Evolutionary conservation across 1,139 yeast species (phyloP).

Genomic region (Saccharomyces hybrid): DNA sequence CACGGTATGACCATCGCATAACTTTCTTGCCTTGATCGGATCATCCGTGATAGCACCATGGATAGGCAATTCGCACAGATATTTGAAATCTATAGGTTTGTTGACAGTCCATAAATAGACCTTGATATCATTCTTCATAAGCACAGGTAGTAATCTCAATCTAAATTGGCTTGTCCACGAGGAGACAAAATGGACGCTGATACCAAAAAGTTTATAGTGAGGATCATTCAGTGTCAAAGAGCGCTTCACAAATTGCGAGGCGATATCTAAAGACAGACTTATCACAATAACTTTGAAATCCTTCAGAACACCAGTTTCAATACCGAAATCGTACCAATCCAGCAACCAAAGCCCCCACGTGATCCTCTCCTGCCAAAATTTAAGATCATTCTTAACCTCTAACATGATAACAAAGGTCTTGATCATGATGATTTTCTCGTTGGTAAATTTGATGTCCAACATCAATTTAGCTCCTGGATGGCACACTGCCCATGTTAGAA

Average conservation of each 20-base stretch:
- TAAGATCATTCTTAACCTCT: conserved; percentile 41
- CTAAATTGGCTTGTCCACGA: conserved; percentile 39
- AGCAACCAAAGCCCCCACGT: conserved; percentile 80
- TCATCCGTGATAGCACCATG: conserved; percentile 59
- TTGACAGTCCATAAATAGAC: conserved; percentile 84
- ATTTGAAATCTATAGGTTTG: conserved; percentile 35
- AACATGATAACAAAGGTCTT: conserved; percentile 45
- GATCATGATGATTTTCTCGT: conserved; percentile 51
- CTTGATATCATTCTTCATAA: conserved; percentile 39
- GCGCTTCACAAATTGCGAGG: conserved; percentile 30
- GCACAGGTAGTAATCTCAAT: conserved; percentile 31
- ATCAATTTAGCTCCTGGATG: conserved; percentile 44
- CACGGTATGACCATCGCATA: conserved; percentile 5
- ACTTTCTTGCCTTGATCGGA: conserved; percentile 33
- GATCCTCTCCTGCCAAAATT: conserved; percentile 60
- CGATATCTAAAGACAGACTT: conserved; percentile 38
- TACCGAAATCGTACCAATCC: conserved; percentile 51
- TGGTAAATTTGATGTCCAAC: conserved; percentile 75
- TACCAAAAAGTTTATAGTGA: conserved; percentile 36
- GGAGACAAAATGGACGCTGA: conserved; percentile 37
- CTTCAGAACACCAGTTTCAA: conserved; percentile 34
- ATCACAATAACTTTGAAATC: conserved; percentile 46
- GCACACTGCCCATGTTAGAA: conserved; percentile 49
- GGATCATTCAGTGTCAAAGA: conserved; percentile 32
- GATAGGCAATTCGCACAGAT: conserved; percentile 38